Base-by-base conservation (phyloP, 2,329 filamentous ascomycete species). In the Immersiporthe knoxdaviesiana region DNA sequence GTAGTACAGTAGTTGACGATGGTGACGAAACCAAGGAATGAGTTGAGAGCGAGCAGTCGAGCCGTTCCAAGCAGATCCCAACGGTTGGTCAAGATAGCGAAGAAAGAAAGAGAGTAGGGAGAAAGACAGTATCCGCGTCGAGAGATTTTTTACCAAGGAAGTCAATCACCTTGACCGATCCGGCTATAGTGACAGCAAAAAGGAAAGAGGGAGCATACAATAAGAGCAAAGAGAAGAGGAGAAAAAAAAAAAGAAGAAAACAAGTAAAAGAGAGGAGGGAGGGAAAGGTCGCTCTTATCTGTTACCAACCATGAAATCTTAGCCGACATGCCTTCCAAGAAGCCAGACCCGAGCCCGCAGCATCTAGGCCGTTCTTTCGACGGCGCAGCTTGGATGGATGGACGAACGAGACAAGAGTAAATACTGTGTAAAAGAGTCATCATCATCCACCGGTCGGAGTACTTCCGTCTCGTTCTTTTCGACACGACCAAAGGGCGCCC, bases 351-450 rank as follows among this genome's bases (percentile, higher is more conserved):
- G 24, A 14, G 50, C 24, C 24, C 27, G 52, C 5, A 27, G 24
- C 27, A 16, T 21, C 52, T 32, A 4, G 52, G 52, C 52, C 27
- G 4, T 30, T 56, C 52, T 56, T 16, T 56, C 44, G 27, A 32
- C 52, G 16, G 52, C 52, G 16, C 5, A 18, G 24, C 32, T 65
- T 4, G 8, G 8, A 35, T 4, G 47, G 44, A 30, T 39, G 21
- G 44, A n/a, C 44, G 44, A n/a, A 47, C 21, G 44, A 47, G 44
- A 47, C 44, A 18, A 47, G 6, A n/a, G n/a, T n/a, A n/a, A n/a
- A n/a, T n/a, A n/a, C n/a, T n/a, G n/a, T n/a, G n/a, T n/a, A n/a
- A 12, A 12, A 58, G 27, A 66, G 56, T 56, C 58, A 59, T 66
- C 58, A n/a, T n/a, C n/a, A n/a, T 8, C 35, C 27, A 52, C 14